Percentiles rank a stretch among this genome's conserved stretches.
Conservation (phyloP, 2,329 filamentous ascomycete genomes). For the Clarireedia homoeocarpa region DNA sequence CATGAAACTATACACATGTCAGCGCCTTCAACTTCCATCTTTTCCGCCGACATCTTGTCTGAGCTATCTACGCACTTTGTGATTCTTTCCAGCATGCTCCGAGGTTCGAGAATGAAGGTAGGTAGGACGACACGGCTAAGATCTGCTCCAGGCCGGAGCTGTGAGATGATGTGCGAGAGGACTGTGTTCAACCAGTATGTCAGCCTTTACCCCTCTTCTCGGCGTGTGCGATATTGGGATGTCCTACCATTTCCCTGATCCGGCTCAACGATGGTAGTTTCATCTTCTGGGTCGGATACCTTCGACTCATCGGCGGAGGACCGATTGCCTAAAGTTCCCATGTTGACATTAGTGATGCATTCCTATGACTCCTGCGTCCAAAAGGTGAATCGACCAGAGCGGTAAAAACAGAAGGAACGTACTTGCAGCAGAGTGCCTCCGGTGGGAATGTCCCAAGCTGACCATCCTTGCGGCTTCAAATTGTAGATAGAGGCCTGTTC, state of each 20-base stretch:
- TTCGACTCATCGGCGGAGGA: conserved; percentile 28
- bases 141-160: conserved; percentile 90
- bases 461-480: conserved; percentile 21
- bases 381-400: conserved; percentile 6
- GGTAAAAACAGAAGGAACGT: conserved; percentile 21
- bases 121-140: conserved; percentile 89
- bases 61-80: conserved; percentile 65
- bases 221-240: no score
- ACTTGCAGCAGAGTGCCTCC: conserved; percentile 39
- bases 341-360: background rate
- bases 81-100: conserved; percentile 96
- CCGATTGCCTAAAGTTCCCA: conserved; percentile 33
- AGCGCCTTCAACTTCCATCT: background rate
- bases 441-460: conserved; percentile 37
- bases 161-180: conserved; percentile 93
- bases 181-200: conserved; percentile 45
- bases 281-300: conserved; percentile 46
- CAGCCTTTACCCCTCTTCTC: conserved; percentile 8
- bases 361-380: background rate
- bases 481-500: background rate
- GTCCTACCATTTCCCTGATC: conserved; percentile 86
- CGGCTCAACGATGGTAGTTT: conserved; percentile 77
- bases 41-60: background rate
- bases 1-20: conserved; percentile 69
- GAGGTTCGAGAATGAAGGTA: conserved; percentile 95